Evolutionary conservation across 2,329 filamentous ascomycete species (phyloP).

Genomic region (Penicillium sp.): DNA sequence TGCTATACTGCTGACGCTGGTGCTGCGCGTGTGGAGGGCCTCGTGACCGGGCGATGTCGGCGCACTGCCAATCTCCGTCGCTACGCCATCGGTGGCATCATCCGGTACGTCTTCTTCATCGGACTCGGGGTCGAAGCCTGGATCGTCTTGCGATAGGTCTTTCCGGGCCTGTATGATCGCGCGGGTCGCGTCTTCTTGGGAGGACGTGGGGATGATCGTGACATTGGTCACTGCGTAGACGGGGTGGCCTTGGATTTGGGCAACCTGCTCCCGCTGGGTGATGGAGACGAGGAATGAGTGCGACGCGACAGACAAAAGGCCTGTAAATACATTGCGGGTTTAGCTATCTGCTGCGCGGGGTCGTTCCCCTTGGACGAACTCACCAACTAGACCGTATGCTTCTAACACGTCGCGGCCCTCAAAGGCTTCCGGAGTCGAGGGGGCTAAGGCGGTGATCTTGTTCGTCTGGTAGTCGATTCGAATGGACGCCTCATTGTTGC

Average conservation of each 20-base stretch:
- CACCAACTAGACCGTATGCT: constrained; percentile 56
- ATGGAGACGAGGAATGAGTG: constrained; percentile 83
- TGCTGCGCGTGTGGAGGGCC: constrained; percentile 26
- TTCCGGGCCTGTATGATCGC: constrained; percentile 63
- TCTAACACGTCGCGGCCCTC: constrained; percentile 42
- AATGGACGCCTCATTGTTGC: constrained; percentile 55
- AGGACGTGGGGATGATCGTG: constrained; percentile 80
- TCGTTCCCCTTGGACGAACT: constrained; percentile 5
- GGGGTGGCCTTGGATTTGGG: constrained; percentile 73
- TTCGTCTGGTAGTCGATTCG: constrained; percentile 66
- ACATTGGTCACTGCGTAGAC: constrained; percentile 87
- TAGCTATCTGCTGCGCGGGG: neutral
- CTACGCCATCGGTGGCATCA: constrained; percentile 27
- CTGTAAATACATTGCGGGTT: constrained; percentile 44
- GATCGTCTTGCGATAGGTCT: constrained; percentile 41
- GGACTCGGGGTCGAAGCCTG: constrained; percentile 27
- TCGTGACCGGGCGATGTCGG: constrained; percentile 28
- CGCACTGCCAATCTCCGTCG: constrained; percentile 26
- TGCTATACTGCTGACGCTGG: constrained; percentile 59
- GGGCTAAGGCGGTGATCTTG: constrained; percentile 47
- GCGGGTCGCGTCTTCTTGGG: constrained; percentile 65
- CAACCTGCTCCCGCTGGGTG: constrained; percentile 79
- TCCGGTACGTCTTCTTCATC: constrained; percentile 27
- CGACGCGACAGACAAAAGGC: constrained; percentile 75
- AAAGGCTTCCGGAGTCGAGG: constrained; percentile 23